Evolutionary conservation across 2,329 filamentous ascomycete genomes (phyloP), one percentile per base, ranked within the genome.

Genomic region (Tolypocladium inflatum): DNA sequence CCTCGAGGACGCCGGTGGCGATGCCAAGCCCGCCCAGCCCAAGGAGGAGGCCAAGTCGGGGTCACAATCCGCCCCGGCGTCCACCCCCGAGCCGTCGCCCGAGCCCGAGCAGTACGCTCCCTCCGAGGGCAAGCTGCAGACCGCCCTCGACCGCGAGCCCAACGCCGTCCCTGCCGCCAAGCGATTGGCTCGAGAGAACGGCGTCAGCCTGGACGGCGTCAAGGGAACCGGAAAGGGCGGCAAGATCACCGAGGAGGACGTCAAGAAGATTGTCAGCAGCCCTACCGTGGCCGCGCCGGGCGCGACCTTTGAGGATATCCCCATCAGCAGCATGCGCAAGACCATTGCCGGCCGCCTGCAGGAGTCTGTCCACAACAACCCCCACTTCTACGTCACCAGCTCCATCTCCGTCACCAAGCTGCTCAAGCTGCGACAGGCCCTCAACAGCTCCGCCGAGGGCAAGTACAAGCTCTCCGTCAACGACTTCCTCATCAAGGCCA

Each of bases 391-490:
- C 73, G 93, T 99, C 69, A 90, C 90, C 68, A 88, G 91, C 68
- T 86, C 85, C 66, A 84, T 99, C 71, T 97, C 93, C 59, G 94
- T 99, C 63, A 84, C 81, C 75, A 97, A 97, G 84, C 89, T 99
- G 54, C 80, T 96, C 70, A 97, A 97, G 82, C 91, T 99, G 67
- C 91, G 94, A 70, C 85, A 90, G 77, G 91, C 93, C 59, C 85
- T 99, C 65, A 99, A 99, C 80, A 84, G 86, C 71, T 87, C 89
- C 15, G 81, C 90, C 54, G 88, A 96, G 62, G 94, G 93, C 78
- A 87, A 91, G 76, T 99, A 96, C 85, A 99, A 97, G 85, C 89
- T 99, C 60, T 97, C 92, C n/a, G 91, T 99, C 78, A 99, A 99
- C 78, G 94, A 99, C 78, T 96, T 99, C 83, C 82, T 99, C 63